Conservation (phyloP, 78 protist species). For the Monosiga brevicollis region DNA sequence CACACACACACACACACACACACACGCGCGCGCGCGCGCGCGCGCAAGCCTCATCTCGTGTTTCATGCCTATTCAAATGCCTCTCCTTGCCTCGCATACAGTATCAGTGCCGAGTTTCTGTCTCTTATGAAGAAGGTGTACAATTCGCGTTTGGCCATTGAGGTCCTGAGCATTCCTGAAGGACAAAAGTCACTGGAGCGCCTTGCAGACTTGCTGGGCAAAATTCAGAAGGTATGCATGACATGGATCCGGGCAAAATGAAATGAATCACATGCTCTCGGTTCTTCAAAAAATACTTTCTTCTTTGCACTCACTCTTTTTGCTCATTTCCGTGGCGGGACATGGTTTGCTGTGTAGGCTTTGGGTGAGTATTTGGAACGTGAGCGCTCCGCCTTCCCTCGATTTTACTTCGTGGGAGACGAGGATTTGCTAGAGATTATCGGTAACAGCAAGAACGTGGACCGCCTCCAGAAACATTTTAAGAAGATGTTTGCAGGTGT, state of each 20-base stretch:
- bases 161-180: constrained; percentile 58
- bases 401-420: constrained; percentile 99
- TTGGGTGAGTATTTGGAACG: constrained; percentile 91
- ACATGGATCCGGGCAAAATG: neutral
- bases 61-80: neutral
- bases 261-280: neutral
- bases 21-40: neutral
- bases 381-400: constrained; percentile 87
- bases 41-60: neutral
- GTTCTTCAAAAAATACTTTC: neutral
- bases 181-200: constrained; percentile 61
- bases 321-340: too few relatives aligned
- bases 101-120: constrained; percentile 73
- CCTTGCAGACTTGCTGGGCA: constrained; percentile 57
- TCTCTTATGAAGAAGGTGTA: constrained; percentile 66
- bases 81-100: neutral
- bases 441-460: constrained; percentile 65
- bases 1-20: neutral
- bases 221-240: constrained; percentile 80
- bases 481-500: constrained; percentile 96
- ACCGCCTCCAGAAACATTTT: constrained; percentile 79
- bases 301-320: neutral
- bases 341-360: too few relatives aligned
- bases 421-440: constrained; percentile 96
- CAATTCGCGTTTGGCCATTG: constrained; percentile 33